Evolutionary conservation across 176 grass and related monocot species (phyloP), one percentile per base, ranked within the genome.

Genomic region (Bromus sterilis): DNA sequence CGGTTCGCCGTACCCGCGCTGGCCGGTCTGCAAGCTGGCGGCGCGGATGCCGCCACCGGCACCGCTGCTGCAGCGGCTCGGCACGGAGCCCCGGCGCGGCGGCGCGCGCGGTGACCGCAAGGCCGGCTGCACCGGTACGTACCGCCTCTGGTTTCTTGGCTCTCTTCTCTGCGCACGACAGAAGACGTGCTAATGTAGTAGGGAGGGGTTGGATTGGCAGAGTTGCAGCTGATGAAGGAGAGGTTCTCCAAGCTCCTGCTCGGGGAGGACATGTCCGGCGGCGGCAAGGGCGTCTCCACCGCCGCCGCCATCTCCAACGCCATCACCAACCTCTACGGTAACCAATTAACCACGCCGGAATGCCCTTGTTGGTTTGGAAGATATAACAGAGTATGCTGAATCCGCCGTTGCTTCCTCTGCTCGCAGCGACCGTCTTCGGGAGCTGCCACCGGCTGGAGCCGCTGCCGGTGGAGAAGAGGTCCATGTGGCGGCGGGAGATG

Each of bases 301-400:
- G 87, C 95, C 21, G 84, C 94, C 7, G 90, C 92, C 73, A 91
- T 98, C 66, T 93, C 95, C 65, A 98, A 98, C 62, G 92, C 95
- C 65, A 98, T 98, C 24, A 98, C 95, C 62, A 98, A 98, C 71
- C 92, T 98, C 74, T 98, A 91, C 32, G 95, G 95, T 97, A 39
- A 29, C 49, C 32, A 16, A 49, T 9, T 6, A 9, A 23, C 26
- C 61, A 12, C 42, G 18, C 26, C 28, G 18, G 9, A 36, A 11
- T 53, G 2, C n/a, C 1, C 7, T 51, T 60, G 66, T 9, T 51
- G 51, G 66, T 9, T 11, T 60, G 67, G 1, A 40, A 21, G 7
- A 85, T 33, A 21, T 49, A 69, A 48, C 60, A 80, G 23, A 39
- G 31, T 29, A 44, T 16, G 42, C 78, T 71, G 39, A 37, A 6